phyloP scores from a whole-genome alignment of 306 rosid genomes.

The Quercus wislizeni region DNA sequence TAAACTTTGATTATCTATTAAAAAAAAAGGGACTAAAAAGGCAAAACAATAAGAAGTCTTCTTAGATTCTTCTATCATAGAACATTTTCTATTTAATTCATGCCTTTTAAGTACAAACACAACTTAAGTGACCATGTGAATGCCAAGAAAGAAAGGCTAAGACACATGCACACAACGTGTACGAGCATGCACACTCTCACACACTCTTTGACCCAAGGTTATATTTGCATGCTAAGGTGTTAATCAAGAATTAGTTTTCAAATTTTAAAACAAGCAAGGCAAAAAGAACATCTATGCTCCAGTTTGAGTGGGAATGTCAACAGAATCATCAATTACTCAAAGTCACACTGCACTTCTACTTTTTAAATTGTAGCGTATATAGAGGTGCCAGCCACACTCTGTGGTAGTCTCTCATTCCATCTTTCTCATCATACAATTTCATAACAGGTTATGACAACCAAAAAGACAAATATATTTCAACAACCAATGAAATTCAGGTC shows the following conservation, averaged over 20 bases:
- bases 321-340: not conserved
- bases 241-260: not conserved
- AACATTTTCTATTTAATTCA: not conserved
- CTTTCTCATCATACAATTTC: not conserved
- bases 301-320: not conserved
- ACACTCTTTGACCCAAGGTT: not conserved
- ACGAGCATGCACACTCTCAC: not conserved
- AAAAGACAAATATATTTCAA: not conserved
- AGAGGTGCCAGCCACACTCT: not conserved
- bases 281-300: not conserved
- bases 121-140: not conserved
- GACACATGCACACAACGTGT: not conserved
- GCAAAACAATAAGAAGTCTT: not conserved
- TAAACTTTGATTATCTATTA: too few relatives aligned
- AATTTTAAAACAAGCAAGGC: not conserved
- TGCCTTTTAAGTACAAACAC: too few relatives aligned
- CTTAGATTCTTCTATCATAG: not conserved
- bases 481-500: not conserved
- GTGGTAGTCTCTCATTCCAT: not conserved
- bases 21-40: not conserved
- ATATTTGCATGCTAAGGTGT: not conserved
- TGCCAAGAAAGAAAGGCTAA: not conserved
- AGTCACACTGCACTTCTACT: not conserved
- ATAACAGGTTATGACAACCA: not conserved
- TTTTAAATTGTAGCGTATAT: not conserved